Conservation (phyloP, 1,284 basidiomycete genomes). For the Anthracocystis walkeri region DNA sequence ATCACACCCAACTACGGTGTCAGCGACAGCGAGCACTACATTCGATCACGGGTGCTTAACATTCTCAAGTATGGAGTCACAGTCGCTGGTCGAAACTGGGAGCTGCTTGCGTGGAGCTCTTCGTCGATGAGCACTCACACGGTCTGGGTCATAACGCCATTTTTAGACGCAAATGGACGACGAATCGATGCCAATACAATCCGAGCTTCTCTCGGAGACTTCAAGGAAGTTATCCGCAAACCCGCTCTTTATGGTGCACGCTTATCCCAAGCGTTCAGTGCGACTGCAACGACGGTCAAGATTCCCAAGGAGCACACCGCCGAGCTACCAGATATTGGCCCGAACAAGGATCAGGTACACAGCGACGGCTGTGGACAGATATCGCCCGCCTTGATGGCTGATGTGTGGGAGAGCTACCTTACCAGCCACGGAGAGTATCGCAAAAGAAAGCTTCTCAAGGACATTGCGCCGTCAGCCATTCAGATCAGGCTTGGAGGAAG, state of each 20-base stretch:
- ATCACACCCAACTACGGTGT: conserved; percentile 31
- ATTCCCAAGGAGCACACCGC: conserved; percentile 4
- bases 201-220: conserved; percentile 33
- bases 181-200: conserved; percentile 27
- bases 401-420: conserved; percentile 32
- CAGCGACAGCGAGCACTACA: conserved; percentile 21
- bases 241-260: conserved; percentile 36
- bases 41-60: conserved; percentile 19
- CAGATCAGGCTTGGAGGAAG: conserved; percentile 42
- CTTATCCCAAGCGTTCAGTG: conserved; percentile 48
- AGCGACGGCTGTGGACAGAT: conserved; percentile 44
- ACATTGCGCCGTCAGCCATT: conserved; percentile 36
- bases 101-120: conserved; percentile 39
- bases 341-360: conserved; percentile 1
- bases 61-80: conserved; percentile 26
- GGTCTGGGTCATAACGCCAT: conserved; percentile 33
- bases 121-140: conserved; percentile 42
- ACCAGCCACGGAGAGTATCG: conserved; percentile 28
- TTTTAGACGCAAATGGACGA: conserved; percentile 14
- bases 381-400: conserved; percentile 34
- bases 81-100: conserved; percentile 32
- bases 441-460: conserved; percentile 21
- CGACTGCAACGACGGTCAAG: conserved; percentile 28
- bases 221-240: conserved; percentile 24
- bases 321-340: background rate